Evolutionary conservation across 495 filamentous ascomycete species (phyloP).

Genomic region (Echria macrotheca): DNA sequence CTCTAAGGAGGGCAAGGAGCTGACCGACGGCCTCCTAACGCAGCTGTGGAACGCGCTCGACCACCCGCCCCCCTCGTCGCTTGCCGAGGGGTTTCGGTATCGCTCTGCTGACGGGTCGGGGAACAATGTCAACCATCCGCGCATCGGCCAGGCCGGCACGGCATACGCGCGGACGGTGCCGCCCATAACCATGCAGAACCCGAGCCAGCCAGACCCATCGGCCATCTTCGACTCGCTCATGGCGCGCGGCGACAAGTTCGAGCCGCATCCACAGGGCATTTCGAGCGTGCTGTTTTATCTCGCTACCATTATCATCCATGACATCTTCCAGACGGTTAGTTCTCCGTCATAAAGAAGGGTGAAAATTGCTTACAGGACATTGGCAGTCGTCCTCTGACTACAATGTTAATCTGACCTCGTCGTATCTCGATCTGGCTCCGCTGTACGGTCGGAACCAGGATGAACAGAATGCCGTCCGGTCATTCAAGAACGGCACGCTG

Average conservation of each 20-base stretch:
- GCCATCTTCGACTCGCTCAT: constrained; percentile 56
- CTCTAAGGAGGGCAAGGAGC: constrained; percentile 27
- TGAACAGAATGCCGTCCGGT: constrained; percentile 63
- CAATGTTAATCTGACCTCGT: constrained; percentile 51
- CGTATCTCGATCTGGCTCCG: constrained; percentile 71
- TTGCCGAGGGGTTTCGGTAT: constrained; percentile 40
- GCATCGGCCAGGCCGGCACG: constrained; percentile 49
- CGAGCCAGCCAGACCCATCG: constrained; percentile 63
- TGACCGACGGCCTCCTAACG: constrained; percentile 37
- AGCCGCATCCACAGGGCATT: constrained; percentile 66
- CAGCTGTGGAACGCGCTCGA: constrained; percentile 59
- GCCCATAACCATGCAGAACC: constrained; percentile 38
- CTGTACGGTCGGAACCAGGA: constrained; percentile 68
- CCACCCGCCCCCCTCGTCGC: constrained; percentile 58
- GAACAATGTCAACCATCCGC: constrained; percentile 58
- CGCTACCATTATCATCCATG: constrained; percentile 77
- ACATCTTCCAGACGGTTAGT: constrained; percentile 39
- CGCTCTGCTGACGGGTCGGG: constrained; percentile 61
- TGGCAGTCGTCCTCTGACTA: constrained; percentile 22
- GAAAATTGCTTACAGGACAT: too few species aligned
- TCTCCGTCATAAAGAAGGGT: too few species aligned
- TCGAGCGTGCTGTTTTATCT: constrained; percentile 82
- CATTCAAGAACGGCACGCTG: constrained; percentile 65
- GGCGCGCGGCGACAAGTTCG: constrained; percentile 34
- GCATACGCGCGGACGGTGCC: constrained; percentile 67